These are phyloP conservation scores for Fusarium penzigii DNA, from an alignment of 2,329 filamentous ascomycete genomes.

Conservation along the genomic window DNA sequence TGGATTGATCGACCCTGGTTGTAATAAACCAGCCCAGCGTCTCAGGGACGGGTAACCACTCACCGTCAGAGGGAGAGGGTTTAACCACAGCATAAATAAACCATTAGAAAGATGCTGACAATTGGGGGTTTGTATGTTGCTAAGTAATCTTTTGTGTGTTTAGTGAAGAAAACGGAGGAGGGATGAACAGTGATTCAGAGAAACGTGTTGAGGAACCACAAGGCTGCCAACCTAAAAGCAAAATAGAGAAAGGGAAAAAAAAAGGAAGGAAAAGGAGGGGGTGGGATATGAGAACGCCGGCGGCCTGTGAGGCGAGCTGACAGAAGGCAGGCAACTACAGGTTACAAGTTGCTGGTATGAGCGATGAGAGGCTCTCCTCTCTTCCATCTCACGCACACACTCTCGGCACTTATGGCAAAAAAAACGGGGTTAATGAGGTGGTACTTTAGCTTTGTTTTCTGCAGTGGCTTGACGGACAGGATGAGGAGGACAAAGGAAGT, in stretches of 20 bases:
- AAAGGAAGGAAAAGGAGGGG: neutral
- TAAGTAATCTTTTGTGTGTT: neutral
- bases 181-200: too few species aligned
- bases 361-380: neutral
- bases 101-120: too few species aligned
- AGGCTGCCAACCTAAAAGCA: neutral
- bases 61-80: neutral
- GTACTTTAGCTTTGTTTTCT: too few species aligned
- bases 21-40: neutral
- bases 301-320: neutral
- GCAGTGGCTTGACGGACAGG: too few species aligned
- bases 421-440: too few species aligned
- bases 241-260: neutral
- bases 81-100: too few species aligned
- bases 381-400: too few species aligned
- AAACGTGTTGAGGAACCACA: too few species aligned
- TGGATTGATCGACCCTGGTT: conserved; percentile 5
- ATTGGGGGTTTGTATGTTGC: too few species aligned
- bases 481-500: too few species aligned
- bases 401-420: too few species aligned
- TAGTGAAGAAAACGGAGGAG: neutral
- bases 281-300: neutral
- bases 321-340: neutral
- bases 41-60: neutral
- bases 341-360: too few species aligned